A percentile compares a stretch with the other conserved stretches of the same genome.
These are phyloP conservation scores for Metschnikowia proteae DNA, from an alignment of 805 yeast species.

Conservation along the genomic window DNA sequence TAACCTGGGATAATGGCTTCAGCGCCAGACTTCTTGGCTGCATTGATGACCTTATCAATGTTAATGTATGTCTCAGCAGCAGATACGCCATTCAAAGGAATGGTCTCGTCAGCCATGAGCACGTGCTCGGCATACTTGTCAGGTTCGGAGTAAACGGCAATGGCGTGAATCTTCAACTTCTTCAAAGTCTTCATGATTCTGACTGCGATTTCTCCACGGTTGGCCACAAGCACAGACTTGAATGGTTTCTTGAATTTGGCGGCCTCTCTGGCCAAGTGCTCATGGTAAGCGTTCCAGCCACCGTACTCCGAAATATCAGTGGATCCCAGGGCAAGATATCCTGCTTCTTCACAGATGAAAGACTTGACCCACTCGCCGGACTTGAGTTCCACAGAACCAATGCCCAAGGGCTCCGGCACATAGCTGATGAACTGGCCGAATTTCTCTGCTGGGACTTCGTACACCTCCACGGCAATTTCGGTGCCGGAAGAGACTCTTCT, in stretches of 20 bases:
- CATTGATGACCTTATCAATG: conserved; percentile 78
- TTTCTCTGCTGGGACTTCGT: conserved; percentile 69
- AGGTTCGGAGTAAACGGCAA: conserved; percentile 88
- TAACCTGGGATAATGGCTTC: conserved; percentile 98
- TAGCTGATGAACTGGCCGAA: conserved; percentile 82
- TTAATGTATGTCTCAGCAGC: conserved; percentile 91
- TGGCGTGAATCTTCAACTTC: conserved; percentile 69
- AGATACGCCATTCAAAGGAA: conserved; percentile 73
- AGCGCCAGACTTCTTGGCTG: conserved; percentile 79
- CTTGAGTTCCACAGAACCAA: conserved; percentile 84
- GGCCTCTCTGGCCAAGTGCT: conserved; percentile 28
- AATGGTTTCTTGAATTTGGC: conserved; percentile 52
- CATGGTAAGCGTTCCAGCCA: conserved; percentile 76
- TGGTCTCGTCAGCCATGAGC: conserved; percentile 71
- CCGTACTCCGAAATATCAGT: conserved; percentile 81
- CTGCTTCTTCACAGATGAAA: conserved; percentile 89
- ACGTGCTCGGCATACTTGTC: conserved; percentile 90
- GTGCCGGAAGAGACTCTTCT: conserved; percentile 63
- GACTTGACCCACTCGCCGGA: conserved; percentile 86
- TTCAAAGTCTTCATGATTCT: conserved; percentile 86
- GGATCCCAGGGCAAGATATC: conserved; percentile 69
- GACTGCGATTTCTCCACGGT: conserved; percentile 97
- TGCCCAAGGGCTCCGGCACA: conserved; percentile 95
- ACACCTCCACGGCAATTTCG: conserved; percentile 71
- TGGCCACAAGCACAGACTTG: conserved; percentile 85